phyloP scores from a whole-genome alignment of 1,284 basidiomycete genomes.

The Omphalotus olearius region DNA sequence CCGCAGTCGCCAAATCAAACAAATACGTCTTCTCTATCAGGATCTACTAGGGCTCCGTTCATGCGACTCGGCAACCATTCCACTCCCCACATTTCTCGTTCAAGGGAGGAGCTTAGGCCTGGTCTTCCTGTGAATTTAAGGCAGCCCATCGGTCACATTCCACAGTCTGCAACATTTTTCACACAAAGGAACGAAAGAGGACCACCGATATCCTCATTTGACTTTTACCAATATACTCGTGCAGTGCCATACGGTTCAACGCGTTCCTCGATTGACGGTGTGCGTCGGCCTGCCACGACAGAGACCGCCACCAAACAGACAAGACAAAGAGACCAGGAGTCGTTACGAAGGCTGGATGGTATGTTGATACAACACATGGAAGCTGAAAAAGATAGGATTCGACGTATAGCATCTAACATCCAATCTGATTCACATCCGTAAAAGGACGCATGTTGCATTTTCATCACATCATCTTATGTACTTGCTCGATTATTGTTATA shows the following conservation, averaged over 20 bases:
- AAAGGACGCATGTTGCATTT: too few relatives aligned
- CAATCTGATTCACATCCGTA: too few relatives aligned
- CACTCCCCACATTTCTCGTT: constrained; percentile 33
- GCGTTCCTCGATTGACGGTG: neutral
- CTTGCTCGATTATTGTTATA: too few relatives aligned
- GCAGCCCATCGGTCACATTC: constrained; percentile 35
- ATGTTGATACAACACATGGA: constrained; percentile 74
- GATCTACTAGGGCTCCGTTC: constrained; percentile 13
- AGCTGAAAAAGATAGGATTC: constrained; percentile 67
- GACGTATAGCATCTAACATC: constrained; percentile 47
- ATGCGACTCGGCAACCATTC: constrained; percentile 48
- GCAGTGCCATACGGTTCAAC: constrained; percentile 11
- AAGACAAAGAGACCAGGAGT: constrained; percentile 45
- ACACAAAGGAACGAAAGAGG: constrained; percentile 21
- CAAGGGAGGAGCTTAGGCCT: constrained; percentile 19
- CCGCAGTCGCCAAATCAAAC: constrained; percentile 2
- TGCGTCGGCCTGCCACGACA: constrained; percentile 19
- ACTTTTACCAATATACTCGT: constrained; percentile 33
- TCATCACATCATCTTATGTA: too few relatives aligned
- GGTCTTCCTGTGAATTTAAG: constrained; percentile 19
- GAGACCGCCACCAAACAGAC: constrained; percentile 20
- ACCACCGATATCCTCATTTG: constrained; percentile 32
- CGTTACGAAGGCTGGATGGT: constrained; percentile 61
- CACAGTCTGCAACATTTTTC: constrained; percentile 28
- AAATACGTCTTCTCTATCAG: constrained; percentile 14